These are phyloP conservation scores for Jamesozyma jinghongensis DNA, from an alignment of 805 yeast genomes.

Conservation along the genomic window DNA sequence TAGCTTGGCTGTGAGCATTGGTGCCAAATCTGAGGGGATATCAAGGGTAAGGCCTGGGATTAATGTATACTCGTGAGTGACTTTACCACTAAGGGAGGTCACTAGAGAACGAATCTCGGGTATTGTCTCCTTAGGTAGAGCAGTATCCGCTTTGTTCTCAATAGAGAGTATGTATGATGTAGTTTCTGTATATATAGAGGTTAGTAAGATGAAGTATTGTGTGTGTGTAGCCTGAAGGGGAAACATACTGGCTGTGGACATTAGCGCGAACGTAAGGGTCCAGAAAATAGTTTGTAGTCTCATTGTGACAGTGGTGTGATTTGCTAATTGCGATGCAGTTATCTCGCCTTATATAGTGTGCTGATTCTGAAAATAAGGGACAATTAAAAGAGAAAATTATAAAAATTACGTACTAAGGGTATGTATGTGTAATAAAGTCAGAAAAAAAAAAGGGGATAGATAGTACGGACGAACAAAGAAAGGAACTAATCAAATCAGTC, in stretches of 20 bases:
- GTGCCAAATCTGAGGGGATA: slow-evolving; percentile 1
- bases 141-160: slow-evolving; percentile 8
- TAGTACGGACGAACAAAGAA: too few relatives aligned
- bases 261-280: not conserved
- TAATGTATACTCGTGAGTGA: slow-evolving; percentile 41
- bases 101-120: slow-evolving; percentile 30
- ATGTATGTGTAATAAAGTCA: too few relatives aligned
- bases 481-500: too few relatives aligned
- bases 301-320: too few relatives aligned
- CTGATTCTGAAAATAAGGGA: too few relatives aligned
- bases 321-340: too few relatives aligned
- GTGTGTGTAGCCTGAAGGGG: not conserved
- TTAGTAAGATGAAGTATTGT: not conserved
- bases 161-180: slow-evolving; percentile 17
- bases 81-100: slow-evolving; percentile 34
- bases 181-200: slow-evolving; percentile 1
- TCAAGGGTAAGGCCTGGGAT: slow-evolving; percentile 15
- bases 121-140: slow-evolving; percentile 2
- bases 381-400: too few relatives aligned
- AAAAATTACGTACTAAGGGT: too few relatives aligned
- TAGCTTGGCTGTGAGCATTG: slow-evolving; percentile 7
- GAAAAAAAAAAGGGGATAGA: too few relatives aligned
- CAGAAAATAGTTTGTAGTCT: too few relatives aligned
- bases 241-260: not conserved
- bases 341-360: too few relatives aligned